Conservation (phyloP, 352 stramenopile species). For the Globisporangium nodosum region DNA sequence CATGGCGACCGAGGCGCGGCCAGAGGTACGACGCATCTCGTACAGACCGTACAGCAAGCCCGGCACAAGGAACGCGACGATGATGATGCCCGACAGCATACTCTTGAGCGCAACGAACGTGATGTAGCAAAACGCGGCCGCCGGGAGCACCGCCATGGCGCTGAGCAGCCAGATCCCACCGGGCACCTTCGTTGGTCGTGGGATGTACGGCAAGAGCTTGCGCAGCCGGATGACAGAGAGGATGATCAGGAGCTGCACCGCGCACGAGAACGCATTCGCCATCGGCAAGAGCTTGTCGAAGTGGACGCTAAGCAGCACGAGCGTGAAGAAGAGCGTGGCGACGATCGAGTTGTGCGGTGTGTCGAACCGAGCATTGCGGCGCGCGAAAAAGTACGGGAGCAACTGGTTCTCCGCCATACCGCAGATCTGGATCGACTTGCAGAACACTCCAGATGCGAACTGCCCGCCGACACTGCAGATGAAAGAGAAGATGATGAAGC, state of each 20-base stretch:
- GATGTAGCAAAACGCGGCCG: slow-evolving; percentile 27
- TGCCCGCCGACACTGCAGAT: slow-evolving; percentile 72
- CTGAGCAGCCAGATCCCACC: slow-evolving; percentile 20
- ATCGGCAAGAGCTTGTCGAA: slow-evolving; percentile 75
- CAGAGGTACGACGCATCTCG: slow-evolving; percentile 14
- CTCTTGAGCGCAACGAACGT: slow-evolving; percentile 25
- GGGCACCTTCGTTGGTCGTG: slow-evolving; percentile 40
- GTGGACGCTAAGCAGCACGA: slow-evolving; percentile 29
- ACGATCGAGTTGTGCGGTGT: slow-evolving; percentile 40
- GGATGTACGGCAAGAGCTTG: slow-evolving; percentile 50
- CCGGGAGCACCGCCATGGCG: slow-evolving; percentile 17
- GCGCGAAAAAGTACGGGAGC: slow-evolving; percentile 64
- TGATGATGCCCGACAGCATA: slow-evolving; percentile 22
- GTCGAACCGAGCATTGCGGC: slow-evolving; percentile 24
- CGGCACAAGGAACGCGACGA: slow-evolving; percentile 31
- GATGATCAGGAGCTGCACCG: slow-evolving; percentile 85
- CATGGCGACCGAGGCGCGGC: slow-evolving; percentile 1
- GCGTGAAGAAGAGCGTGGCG: slow-evolving; percentile 26
- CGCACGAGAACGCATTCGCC: slow-evolving; percentile 87
- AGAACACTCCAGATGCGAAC: slow-evolving; percentile 82
- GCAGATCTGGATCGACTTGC: slow-evolving; percentile 74
- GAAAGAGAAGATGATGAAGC: slow-evolving; percentile 63
- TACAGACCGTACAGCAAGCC: slow-evolving; percentile 29
- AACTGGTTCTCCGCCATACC: slow-evolving; percentile 66
- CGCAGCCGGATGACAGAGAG: slow-evolving; percentile 85